Conservation (phyloP, 345 rosid genomes). For the Acer campestre region DNA sequence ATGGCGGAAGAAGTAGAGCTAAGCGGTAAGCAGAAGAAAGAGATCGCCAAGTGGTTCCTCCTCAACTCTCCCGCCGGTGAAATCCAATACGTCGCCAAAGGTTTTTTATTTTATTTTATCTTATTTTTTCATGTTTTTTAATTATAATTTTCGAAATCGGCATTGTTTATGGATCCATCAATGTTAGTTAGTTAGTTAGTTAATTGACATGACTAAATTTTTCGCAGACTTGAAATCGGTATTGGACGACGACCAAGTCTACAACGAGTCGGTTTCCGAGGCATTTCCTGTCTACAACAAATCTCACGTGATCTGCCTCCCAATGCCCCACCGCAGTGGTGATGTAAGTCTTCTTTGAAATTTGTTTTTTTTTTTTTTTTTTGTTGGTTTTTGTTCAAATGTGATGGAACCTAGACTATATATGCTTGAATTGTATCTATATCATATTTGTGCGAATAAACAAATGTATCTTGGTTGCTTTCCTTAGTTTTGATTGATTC, state of each 20-base stretch:
- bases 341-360: constrained; percentile 55
- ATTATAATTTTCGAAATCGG: not conserved
- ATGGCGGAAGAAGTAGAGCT: constrained; percentile 74
- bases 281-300: constrained; percentile 86
- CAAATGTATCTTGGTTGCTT: not conserved
- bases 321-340: constrained; percentile 62
- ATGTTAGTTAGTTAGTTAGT: not conserved
- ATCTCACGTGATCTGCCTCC: constrained; percentile 88
- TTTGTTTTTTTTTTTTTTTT: constrained; percentile 18
- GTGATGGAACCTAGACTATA: too few species aligned
- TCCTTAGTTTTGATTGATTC: too few species aligned
- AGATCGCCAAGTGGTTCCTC: constrained; percentile 99
- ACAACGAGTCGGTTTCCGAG: constrained; percentile 75
- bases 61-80: constrained; percentile 95
- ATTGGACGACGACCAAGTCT: constrained; percentile 65
- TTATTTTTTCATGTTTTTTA: too few species aligned
- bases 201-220: not conserved
- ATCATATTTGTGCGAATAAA: not conserved
- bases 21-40: constrained; percentile 75
- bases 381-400: not conserved
- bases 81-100: constrained; percentile 96
- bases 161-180: constrained; percentile 20
- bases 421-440: not conserved
- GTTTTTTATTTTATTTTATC: constrained; percentile 26
- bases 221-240: constrained; percentile 75